Evolutionary conservation across 2,329 filamentous ascomycete genomes (phyloP).

Genomic region (Byssochlamys sp.): DNA sequence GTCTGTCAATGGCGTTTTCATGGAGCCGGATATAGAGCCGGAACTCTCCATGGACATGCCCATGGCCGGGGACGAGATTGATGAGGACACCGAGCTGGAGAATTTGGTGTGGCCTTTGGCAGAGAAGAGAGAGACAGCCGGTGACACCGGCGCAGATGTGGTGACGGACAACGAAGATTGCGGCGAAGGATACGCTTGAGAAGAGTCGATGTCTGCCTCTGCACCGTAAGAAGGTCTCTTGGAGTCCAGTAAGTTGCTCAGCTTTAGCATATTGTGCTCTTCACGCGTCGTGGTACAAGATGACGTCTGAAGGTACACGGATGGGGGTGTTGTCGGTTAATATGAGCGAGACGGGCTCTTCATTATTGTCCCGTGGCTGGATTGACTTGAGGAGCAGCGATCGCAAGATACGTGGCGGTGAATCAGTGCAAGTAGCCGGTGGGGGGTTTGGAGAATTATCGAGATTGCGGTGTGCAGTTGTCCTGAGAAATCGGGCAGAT

Average conservation of each 20-base stretch:
- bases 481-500: not conserved
- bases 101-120: conserved; percentile 29
- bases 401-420: conserved; percentile 6
- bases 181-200: conserved; percentile 13
- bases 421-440: conserved; percentile 1
- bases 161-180: conserved; percentile 24
- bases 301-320: not conserved
- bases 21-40: conserved; percentile 38
- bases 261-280: conserved; percentile 21
- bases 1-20: conserved; percentile 63
- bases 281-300: not conserved
- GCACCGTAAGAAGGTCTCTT: conserved; percentile 21
- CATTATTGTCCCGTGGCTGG: not conserved
- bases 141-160: conserved; percentile 31
- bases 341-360: not conserved
- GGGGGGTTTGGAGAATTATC: not conserved
- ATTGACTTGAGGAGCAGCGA: not conserved
- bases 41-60: conserved; percentile 40
- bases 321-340: not conserved
- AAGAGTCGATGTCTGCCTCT: conserved; percentile 15
- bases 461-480: not conserved
- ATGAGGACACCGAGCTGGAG: conserved; percentile 66
- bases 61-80: conserved; percentile 51
- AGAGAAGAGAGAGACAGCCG: conserved; percentile 32
- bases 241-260: conserved; percentile 26